phyloP scores from a whole-genome alignment of 257 asterid species.

The Scutellaria minor region DNA sequence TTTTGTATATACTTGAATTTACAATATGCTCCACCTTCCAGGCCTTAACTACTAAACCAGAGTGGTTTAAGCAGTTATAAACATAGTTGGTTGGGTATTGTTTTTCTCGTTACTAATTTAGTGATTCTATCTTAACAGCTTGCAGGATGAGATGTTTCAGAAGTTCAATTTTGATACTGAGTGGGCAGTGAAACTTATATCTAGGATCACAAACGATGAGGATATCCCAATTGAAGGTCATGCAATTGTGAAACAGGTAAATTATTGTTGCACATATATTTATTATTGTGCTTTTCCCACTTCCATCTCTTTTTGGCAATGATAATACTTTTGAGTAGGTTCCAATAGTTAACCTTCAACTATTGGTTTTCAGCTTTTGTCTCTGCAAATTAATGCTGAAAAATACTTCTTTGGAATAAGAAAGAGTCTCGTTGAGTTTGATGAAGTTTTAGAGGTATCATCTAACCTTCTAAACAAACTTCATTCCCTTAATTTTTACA shows the following conservation, averaged over 20 bases:
- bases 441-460: conserved; percentile 97
- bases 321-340: conserved; percentile 26
- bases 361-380: conserved; percentile 67
- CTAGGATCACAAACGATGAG: conserved; percentile 86
- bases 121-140: conserved; percentile 53
- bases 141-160: conserved; percentile 98
- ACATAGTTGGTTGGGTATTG: not conserved
- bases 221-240: conserved; percentile 92
- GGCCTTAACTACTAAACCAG: too few relatives aligned
- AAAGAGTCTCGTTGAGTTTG: conserved; percentile 96
- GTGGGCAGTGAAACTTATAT: conserved; percentile 94
- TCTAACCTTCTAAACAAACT: conserved; percentile 22
- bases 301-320: conserved; percentile 10
- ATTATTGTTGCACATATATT: not conserved
- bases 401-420: conserved; percentile 87
- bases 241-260: conserved; percentile 86
- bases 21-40: too few relatives aligned
- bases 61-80: too few relatives aligned
- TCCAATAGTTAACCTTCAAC: conserved; percentile 33
- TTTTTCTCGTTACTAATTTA: conserved; percentile 28
- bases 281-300: conserved; percentile 21
- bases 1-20: too few relatives aligned
- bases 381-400: conserved; percentile 93
- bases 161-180: conserved; percentile 95
- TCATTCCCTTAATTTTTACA: not conserved